Conservation (phyloP, 129 eudicot species). For the Artemisia tridentata region DNA sequence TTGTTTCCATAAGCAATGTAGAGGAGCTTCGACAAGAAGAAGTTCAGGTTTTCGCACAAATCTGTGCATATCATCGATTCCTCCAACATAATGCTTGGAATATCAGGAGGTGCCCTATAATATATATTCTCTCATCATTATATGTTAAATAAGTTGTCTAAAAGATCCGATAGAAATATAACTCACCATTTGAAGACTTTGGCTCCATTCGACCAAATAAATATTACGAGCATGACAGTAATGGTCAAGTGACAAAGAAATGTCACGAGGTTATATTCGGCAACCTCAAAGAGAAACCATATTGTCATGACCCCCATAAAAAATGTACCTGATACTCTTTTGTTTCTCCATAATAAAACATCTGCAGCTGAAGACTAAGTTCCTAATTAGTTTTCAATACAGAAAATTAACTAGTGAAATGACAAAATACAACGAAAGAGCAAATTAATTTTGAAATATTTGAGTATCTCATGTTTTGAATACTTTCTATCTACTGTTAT, state of each 20-base stretch:
- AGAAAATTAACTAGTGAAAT: not conserved
- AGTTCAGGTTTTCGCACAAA: constrained; percentile 28
- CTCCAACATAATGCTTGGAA: constrained; percentile 36
- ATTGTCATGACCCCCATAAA: constrained; percentile 26
- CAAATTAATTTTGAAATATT: not conserved
- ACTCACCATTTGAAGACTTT: constrained; percentile 51
- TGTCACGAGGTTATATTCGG: constrained; percentile 50
- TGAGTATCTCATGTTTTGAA: not conserved
- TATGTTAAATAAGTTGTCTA: not conserved
- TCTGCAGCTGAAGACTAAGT: constrained; percentile 46
- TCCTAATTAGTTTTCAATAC: not conserved
- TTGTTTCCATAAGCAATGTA: constrained; percentile 56
- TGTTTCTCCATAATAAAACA: constrained; percentile 61
- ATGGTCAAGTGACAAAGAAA: constrained; percentile 49
- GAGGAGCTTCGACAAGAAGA: constrained; percentile 31
- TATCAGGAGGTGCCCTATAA: constrained; percentile 53
- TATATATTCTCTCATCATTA: not conserved
- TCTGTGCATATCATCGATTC: constrained; percentile 37
- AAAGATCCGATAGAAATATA: not conserved
- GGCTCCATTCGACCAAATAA: constrained; percentile 60
- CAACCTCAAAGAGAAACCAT: constrained; percentile 67
- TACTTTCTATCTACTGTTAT: too few relatives aligned
- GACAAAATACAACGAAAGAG: not conserved
- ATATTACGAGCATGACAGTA: constrained; percentile 55
- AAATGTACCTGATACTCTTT: constrained; percentile 36